Percentiles rank a stretch among this genome's conserved stretches.
Evolutionary conservation across 805 yeast species (phyloP).

Genomic region (Candida odintsovae): DNA sequence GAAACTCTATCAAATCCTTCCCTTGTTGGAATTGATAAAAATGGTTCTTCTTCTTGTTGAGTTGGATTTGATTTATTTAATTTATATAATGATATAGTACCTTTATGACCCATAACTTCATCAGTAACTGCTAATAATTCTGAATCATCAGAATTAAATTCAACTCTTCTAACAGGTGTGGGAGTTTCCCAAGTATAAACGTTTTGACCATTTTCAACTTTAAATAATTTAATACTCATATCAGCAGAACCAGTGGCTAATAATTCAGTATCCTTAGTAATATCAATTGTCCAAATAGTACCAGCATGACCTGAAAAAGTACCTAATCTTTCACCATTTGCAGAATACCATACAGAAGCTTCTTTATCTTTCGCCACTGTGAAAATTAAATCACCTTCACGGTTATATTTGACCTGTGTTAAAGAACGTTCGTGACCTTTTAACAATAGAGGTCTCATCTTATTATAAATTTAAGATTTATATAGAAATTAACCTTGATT

Average conservation of each 20-base stretch:
- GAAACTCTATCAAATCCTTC: constrained; percentile 59
- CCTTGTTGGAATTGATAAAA: constrained; percentile 52
- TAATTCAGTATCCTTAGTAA: constrained; percentile 60
- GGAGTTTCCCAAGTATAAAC: constrained; percentile 66
- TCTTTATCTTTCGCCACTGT: constrained; percentile 88
- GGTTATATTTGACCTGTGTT: constrained; percentile 92
- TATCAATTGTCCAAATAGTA: constrained; percentile 92
- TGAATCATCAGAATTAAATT: constrained; percentile 69
- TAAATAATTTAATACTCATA: constrained; percentile 79
- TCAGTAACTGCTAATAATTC: constrained; percentile 75
- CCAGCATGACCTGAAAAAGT: constrained; percentile 87
- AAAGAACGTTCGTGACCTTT: constrained; percentile 98
- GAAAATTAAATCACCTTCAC: constrained; percentile 90
- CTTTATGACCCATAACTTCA: constrained; percentile 85
- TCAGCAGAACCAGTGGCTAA: constrained; percentile 92
- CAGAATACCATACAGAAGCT: constrained; percentile 90
- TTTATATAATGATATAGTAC: constrained; percentile 66
- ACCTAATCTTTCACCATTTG: constrained; percentile 95
- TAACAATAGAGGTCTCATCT: constrained; percentile 63
- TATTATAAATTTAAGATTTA: too few relatives aligned
- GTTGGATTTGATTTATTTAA: constrained; percentile 45
- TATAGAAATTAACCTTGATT: too few relatives aligned
- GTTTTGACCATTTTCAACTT: constrained; percentile 69
- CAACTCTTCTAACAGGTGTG: constrained; percentile 89
- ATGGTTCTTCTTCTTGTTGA: constrained; percentile 49